These are phyloP conservation scores for Cochlearia excelsa DNA, from an alignment of 345 rosid genomes.

Conservation along the genomic window DNA sequence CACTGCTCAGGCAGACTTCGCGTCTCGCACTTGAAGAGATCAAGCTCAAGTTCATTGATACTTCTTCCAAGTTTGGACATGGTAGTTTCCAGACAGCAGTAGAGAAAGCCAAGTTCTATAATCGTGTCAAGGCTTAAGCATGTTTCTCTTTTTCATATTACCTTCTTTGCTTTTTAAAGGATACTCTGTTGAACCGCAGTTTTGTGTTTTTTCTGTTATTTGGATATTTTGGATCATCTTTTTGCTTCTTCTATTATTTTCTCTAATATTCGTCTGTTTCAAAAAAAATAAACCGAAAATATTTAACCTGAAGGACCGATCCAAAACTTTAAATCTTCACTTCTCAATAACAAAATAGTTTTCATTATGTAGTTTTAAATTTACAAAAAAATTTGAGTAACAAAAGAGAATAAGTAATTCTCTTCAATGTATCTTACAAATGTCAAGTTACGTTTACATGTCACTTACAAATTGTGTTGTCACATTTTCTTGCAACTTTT, in stretches of 20 bases:
- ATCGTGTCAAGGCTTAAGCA: constrained; percentile 55
- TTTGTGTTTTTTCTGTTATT: not conserved
- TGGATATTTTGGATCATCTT: not conserved
- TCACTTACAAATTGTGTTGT: too few relatives aligned
- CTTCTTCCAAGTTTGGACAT: constrained; percentile 62
- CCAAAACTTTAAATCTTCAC: too few relatives aligned
- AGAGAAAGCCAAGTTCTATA: constrained; percentile 63
- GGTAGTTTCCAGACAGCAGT: constrained; percentile 70
- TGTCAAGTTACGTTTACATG: too few relatives aligned
- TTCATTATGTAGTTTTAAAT: too few relatives aligned
- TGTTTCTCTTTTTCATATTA: not conserved
- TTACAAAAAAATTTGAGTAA: too few relatives aligned
- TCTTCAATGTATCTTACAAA: too few relatives aligned
- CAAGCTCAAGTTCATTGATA: constrained; percentile 72
- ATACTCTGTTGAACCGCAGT: not conserved
- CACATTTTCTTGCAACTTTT: too few relatives aligned
- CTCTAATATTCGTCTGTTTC: not conserved
- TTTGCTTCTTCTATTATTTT: not conserved
- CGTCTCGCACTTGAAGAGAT: constrained; percentile 65
- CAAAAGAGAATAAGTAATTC: too few relatives aligned
- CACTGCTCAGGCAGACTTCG: constrained; percentile 69
- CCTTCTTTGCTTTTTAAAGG: not conserved
- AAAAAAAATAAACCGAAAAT: too few relatives aligned
- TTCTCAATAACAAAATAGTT: too few relatives aligned
- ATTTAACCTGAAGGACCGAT: too few relatives aligned